Base-by-base conservation (phyloP, 441 rosid species). In the Capsella rubella region DNA sequence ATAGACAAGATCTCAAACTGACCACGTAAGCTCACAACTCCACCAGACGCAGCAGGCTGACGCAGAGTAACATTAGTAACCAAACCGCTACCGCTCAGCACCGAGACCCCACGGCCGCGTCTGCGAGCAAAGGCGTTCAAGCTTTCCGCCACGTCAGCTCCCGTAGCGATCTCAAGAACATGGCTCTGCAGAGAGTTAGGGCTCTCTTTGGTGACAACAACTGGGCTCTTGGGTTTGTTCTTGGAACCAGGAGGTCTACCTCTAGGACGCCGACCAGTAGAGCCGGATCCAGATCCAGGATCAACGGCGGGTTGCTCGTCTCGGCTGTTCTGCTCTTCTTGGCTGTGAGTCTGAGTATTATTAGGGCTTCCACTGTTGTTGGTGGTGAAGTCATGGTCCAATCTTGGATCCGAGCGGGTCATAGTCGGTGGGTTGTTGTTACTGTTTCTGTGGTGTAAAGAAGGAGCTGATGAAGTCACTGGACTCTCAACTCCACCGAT, bases 171-270 rank as follows among this genome's bases (percentile, higher is more conserved):
- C 77, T 90, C 98, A 11, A 94, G 80, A n/a, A 94, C 90, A 25
- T 94, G 97, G 84, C 99, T 92, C 8, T 85, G 89, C 14, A 92
- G 86, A 14, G 97, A 84, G 79, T 92, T 92, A 35, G 97, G 97
- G 74, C 91, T 87, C 74, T 94, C 99, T 76, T 92, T 94, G 18
- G 97, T 85, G 64, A 94, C 81, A 40, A 94, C 83, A 2, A 89
- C 74, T 0, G 99, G 97, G 4, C 83, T 86, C 73, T 86, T 94
- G 0, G 92, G 89, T 69, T 83, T 91, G 82, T 94, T 94, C 80
- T 85, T 94, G 1, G 98, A 91, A 51, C 99, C 99, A 0, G 93
- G 85, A 0, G 99, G 99, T 14, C 97, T 74, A 0, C 99, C 99
- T 65, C 97, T 82, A 0, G 97, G 92, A 40, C 99, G 83, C 1